Base-by-base conservation (phyloP, 345 rosid genomes). In the Dipteronia dyeriana region DNA sequence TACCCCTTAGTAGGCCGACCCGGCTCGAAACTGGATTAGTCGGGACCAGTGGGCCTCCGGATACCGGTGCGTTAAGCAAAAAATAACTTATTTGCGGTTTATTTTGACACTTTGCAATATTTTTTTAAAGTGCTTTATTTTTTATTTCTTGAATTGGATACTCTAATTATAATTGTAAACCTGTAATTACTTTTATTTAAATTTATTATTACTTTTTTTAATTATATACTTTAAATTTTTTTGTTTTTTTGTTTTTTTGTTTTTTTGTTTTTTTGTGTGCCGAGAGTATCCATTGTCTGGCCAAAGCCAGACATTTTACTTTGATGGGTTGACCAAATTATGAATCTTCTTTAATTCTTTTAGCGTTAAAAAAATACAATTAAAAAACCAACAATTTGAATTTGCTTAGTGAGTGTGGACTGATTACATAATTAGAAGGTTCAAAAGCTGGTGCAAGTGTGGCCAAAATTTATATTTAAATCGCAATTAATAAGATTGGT, bases 291-390 rank as follows among this genome's bases (percentile, higher is more conserved):
- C 0, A 20, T 11, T 64, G 70, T 75, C 77, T 49, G 70, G 61
- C 61, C 63, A 64, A 75, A 75, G 77, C 63, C 25, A 29, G 64
- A 75, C 62, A 75, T 5, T 12, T 38, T 72, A 13, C 70, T 64
- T 75, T 64, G 70, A 64, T 26, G 51, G 49, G 38, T 51, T 75
- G 77, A 64, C 70, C 34, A 47, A 45, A 63, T 26, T 11, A 45
- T 74, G 61, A 26, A 45, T 25, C 43, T 45, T 63, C 56, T 54
- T 54, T 7, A 25, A 1, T 17, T 1, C 23, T 10, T 23, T 9
- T 20, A 34, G 75, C 26, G n/a, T 8, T 61, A 13, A 9, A 14
- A 11, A 9, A 62, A 9, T 22, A 22, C 0, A 34, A 34, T 0
- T 4, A 4, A 34, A 34, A 34, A 34, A 34, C 6, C 38, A 34